phyloP scores from a whole-genome alignment of 768 basidiomycete species.

The Candolleomyces efflorescens region DNA sequence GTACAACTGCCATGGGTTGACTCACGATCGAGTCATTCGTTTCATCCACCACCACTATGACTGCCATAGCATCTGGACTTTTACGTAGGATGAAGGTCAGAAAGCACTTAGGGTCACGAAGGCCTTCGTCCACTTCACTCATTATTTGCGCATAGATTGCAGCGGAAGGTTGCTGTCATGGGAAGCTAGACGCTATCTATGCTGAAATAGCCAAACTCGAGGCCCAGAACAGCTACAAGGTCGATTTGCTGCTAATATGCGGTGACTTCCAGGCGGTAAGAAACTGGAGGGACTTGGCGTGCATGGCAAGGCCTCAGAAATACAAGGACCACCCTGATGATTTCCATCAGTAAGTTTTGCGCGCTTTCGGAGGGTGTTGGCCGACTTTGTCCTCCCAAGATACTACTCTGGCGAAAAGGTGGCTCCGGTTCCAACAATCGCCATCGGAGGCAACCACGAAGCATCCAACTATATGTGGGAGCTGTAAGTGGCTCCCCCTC shows the following conservation, averaged over 20 bases:
- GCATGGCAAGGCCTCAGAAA: constrained; percentile 89
- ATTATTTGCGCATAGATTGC: background rate
- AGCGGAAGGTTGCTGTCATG: constrained; percentile 71
- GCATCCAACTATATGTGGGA: constrained; percentile 97
- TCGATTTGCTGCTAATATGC: constrained; percentile 87
- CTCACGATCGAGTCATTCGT: no score
- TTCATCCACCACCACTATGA: no score
- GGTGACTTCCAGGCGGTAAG: constrained; percentile 96
- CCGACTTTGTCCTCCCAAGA: constrained; percentile 20
- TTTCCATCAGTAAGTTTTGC: constrained; percentile 64
- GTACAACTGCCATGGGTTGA: no score
- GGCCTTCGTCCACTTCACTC: no score
- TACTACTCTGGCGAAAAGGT: constrained; percentile 82
- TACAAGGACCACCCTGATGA: constrained; percentile 72
- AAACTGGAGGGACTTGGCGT: constrained; percentile 78
- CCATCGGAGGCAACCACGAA: constrained; percentile 98
- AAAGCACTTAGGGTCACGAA: no score
- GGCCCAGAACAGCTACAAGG: constrained; percentile 51
- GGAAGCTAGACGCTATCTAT: constrained; percentile 85
- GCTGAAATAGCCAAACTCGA: constrained; percentile 62
- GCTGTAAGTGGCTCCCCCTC: constrained; percentile 53
- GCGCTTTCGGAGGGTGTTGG: background rate
- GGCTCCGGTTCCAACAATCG: constrained; percentile 84
- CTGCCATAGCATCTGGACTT: no score
- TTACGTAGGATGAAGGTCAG: no score